Percentiles rank a stretch among this genome's conserved stretches.
Evolutionary conservation across 1,139 yeast species (phyloP).

Genomic region (Yamadazyma dendronema): DNA sequence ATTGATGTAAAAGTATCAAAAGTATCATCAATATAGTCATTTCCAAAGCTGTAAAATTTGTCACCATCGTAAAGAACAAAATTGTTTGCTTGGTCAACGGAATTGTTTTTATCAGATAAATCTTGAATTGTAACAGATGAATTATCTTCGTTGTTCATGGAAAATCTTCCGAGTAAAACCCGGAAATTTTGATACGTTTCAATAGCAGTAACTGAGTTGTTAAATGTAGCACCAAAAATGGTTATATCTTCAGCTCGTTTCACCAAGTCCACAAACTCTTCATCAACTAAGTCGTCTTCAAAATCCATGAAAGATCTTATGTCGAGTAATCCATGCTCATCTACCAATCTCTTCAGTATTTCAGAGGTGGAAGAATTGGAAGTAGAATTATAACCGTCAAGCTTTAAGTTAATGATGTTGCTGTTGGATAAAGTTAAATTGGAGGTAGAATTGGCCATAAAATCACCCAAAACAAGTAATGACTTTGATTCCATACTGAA

Average conservation of each 20-base stretch:
- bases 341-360: conserved; percentile 8
- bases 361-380: conserved; percentile 28
- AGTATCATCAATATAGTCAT: conserved; percentile 22
- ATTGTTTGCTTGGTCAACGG: conserved; percentile 30
- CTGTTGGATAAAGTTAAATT: conserved; percentile 28
- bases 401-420: conserved; percentile 27
- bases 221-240: conserved; percentile 32
- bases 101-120: conserved; percentile 28
- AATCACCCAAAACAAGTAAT: conserved; percentile 46
- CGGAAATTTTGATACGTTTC: conserved; percentile 20
- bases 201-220: conserved; percentile 27
- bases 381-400: conserved; percentile 31
- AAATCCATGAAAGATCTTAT: neutral
- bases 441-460: conserved; percentile 32
- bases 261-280: conserved; percentile 5
- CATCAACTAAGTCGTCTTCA: conserved; percentile 1
- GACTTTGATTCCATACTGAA: conserved; percentile 24
- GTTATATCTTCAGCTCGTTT: conserved; percentile 23
- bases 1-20: conserved; percentile 36
- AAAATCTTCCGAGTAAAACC: conserved; percentile 36
- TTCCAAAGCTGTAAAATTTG: conserved; percentile 42
- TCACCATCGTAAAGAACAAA: conserved; percentile 28
- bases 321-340: neutral
- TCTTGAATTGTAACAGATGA: conserved; percentile 23
- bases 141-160: conserved; percentile 19